Conservation (phyloP, 1,139 yeast genomes). For the Wickerhamomyces sp. region DNA sequence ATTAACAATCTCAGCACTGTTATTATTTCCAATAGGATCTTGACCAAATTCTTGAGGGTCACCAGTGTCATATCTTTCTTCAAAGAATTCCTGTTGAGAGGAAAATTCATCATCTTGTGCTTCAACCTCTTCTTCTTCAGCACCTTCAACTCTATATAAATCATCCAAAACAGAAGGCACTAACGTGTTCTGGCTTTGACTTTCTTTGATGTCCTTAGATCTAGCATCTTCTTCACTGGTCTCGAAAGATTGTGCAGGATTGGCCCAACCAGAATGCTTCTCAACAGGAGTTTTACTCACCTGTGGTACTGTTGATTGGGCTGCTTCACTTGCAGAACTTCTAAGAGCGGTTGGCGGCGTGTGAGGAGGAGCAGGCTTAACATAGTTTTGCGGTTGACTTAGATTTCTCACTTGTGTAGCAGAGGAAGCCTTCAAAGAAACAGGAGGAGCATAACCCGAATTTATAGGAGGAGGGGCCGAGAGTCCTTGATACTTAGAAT, state of each 20-base stretch:
- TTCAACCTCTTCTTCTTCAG: not conserved
- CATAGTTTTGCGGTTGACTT: too few species aligned
- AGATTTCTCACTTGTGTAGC: not conserved
- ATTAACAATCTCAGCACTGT: not conserved
- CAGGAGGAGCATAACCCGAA: not conserved
- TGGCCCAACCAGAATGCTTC: too few species aligned
- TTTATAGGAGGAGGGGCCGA: not conserved
- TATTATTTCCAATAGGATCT: not conserved
- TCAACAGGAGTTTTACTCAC: not conserved
- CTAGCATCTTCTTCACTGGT: too few species aligned
- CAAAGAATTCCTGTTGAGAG: too few species aligned
- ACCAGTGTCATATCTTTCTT: too few species aligned
- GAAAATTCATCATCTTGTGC: not conserved
- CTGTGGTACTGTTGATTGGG: not conserved
- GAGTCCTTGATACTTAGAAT: not conserved
- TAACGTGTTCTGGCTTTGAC: too few species aligned
- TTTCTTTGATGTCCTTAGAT: too few species aligned
- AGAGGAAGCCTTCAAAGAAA: not conserved
- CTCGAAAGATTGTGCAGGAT: too few species aligned
- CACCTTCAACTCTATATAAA: not conserved
- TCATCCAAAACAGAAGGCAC: too few species aligned
- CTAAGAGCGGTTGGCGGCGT: not conserved
- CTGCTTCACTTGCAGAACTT: not conserved
- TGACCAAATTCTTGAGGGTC: not conserved
- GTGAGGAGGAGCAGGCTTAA: not conserved